Percentiles rank a stretch among this genome's conserved stretches.
Conservation (phyloP, 2,329 filamentous ascomycete genomes). For the Penicillium carneum region DNA sequence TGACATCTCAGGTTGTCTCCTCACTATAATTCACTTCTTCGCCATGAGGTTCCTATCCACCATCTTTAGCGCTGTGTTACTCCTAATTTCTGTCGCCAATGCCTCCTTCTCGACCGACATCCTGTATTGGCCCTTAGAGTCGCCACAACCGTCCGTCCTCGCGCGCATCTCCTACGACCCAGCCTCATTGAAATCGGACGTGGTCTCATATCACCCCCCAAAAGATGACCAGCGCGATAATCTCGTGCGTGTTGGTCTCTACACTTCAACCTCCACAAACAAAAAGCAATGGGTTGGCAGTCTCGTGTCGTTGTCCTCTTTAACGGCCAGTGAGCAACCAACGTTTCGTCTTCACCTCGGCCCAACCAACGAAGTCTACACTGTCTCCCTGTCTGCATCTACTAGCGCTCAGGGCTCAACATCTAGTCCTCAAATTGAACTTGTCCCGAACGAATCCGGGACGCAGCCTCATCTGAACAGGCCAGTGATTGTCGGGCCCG, state of each 20-base stretch:
- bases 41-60: constrained; percentile 31
- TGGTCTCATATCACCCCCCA: constrained; percentile 52
- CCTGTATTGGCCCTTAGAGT: constrained; percentile 48
- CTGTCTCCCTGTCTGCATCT: constrained; percentile 48
- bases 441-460: constrained; percentile 44
- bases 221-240: constrained; percentile 48
- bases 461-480: constrained; percentile 51
- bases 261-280: constrained; percentile 46
- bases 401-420: constrained; percentile 28
- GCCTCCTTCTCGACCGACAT: constrained; percentile 43
- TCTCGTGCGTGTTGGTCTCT: constrained; percentile 63
- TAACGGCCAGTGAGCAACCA: constrained; percentile 39
- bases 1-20: not conserved
- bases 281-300: constrained; percentile 52
- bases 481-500: constrained; percentile 49
- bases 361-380: constrained; percentile 47
- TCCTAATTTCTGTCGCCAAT: constrained; percentile 28
- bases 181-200: constrained; percentile 43
- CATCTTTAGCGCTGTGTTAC: constrained; percentile 28
- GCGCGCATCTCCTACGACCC: constrained; percentile 54
- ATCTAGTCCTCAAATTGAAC: constrained; percentile 40
- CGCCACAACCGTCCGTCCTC: constrained; percentile 46
- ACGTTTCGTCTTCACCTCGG: constrained; percentile 52
- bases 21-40: not conserved
- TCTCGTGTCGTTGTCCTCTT: constrained; percentile 48